A percentile compares a stretch with the other conserved stretches of the same genome.
These are phyloP conservation scores for Auriscalpium orientale DNA, from an alignment of 768 basidiomycete species.

Conservation along the genomic window DNA sequence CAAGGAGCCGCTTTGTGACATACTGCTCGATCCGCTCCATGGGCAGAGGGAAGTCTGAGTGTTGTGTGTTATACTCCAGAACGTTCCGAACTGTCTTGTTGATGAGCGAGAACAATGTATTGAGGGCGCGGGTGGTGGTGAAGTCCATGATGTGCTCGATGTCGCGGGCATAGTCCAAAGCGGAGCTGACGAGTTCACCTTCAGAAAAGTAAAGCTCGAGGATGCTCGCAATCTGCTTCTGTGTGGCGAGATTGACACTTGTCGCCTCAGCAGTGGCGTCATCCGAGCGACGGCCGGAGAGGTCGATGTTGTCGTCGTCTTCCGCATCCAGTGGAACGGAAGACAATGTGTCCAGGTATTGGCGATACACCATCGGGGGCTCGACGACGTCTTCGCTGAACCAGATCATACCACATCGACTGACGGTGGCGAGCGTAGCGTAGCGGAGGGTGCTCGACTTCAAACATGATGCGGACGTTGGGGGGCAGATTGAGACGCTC, in stretches of 20 bases:
- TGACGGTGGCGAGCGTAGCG: constrained; percentile 96
- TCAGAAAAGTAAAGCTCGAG: constrained; percentile 78
- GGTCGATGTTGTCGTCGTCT: constrained; percentile 69
- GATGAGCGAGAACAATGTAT: constrained; percentile 92
- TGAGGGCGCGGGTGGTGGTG: constrained; percentile 82
- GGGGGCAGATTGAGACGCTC: constrained; percentile 95
- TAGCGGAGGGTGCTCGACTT: constrained; percentile 97
- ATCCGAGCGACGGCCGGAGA: constrained; percentile 55
- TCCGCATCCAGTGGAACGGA: constrained; percentile 77
- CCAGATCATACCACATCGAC: constrained; percentile 99
- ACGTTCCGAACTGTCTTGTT: constrained; percentile 94
- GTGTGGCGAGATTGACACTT: constrained; percentile 57
- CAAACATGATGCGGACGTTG: constrained; percentile 99
- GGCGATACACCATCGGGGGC: constrained; percentile 82
- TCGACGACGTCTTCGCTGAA: constrained; percentile 96
- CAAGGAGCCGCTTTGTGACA: constrained; percentile 79
- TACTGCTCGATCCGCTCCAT: constrained; percentile 85
- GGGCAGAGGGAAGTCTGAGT: constrained; percentile 88
- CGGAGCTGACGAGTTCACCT: constrained; percentile 73
- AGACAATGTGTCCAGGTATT: constrained; percentile 77
- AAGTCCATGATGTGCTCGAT: constrained; percentile 99
- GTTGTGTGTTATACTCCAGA: constrained; percentile 90
- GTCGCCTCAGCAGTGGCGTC: constrained; percentile 37
- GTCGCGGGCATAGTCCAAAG: constrained; percentile 72
- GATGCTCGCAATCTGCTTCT: constrained; percentile 66